These are phyloP conservation scores for Ambrosiella cleistominuta DNA, from an alignment of 2,329 filamentous ascomycete species.

Conservation along the genomic window DNA sequence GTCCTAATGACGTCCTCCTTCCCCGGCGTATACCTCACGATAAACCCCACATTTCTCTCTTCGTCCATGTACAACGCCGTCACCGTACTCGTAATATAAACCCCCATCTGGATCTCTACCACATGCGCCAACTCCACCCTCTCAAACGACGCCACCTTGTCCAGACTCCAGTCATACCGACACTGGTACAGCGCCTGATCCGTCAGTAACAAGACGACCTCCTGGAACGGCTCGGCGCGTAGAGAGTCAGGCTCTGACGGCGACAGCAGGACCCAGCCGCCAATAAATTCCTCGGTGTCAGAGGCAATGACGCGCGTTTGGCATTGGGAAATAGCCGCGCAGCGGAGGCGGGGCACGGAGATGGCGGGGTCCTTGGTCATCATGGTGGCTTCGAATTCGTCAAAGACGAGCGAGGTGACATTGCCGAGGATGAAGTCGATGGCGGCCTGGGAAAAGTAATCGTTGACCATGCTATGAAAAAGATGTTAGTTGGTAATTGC, in stretches of 20 bases:
- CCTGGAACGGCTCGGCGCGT: slow-evolving; percentile 65
- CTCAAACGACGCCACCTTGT: slow-evolving; percentile 88
- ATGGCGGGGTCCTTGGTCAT: slow-evolving; percentile 84
- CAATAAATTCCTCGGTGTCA: slow-evolving; percentile 66
- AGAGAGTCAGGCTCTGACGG: slow-evolving; percentile 53
- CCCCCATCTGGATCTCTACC: slow-evolving; percentile 55
- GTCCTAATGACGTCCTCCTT: slow-evolving; percentile 56
- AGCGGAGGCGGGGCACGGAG: slow-evolving; percentile 65
- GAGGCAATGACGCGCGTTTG: slow-evolving; percentile 74
- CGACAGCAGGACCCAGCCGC: slow-evolving; percentile 75
- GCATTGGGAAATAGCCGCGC: slow-evolving; percentile 78
- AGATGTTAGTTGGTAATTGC: not conserved
- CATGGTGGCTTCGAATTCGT: slow-evolving; percentile 87
- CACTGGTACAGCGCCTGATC: slow-evolving; percentile 75
- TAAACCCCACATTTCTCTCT: slow-evolving; percentile 64
- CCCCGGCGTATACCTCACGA: slow-evolving; percentile 58
- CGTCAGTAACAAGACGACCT: slow-evolving; percentile 74
- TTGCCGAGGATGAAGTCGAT: slow-evolving; percentile 91
- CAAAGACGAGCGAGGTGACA: slow-evolving; percentile 67
- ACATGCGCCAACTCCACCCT: slow-evolving; percentile 63
- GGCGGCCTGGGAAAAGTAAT: slow-evolving; percentile 88
- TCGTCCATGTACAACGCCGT: slow-evolving; percentile 62
- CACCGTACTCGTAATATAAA: slow-evolving; percentile 80
- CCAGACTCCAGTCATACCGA: slow-evolving; percentile 83
- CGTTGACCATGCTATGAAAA: slow-evolving; percentile 67